Percentiles rank a stretch among this genome's conserved stretches.
These are phyloP conservation scores for Pythium aquatile DNA, from an alignment of 352 stramenopile species.

Conservation along the genomic window DNA sequence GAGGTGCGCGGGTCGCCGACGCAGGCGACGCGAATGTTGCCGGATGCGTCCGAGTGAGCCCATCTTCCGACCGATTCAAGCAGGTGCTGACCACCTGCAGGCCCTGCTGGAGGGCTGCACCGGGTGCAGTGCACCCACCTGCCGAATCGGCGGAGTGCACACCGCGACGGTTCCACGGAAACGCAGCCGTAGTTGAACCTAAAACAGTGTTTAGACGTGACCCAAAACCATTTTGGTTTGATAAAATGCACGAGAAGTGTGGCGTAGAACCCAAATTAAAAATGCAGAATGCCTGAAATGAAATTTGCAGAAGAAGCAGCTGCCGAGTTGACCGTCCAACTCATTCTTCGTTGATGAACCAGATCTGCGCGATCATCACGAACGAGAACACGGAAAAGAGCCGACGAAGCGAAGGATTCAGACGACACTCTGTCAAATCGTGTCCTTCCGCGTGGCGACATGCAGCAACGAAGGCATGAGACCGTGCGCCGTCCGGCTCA, in stretches of 20 bases:
- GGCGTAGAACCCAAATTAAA: constrained; percentile 1
- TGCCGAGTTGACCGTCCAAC: constrained; percentile 4
- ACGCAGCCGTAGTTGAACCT: neutral
- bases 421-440: constrained; percentile 4
- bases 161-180: constrained; percentile 12
- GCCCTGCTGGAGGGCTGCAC: neutral
- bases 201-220: neutral
- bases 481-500: neutral
- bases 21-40: constrained; percentile 3
- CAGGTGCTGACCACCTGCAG: constrained; percentile 2
- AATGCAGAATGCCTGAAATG: neutral
- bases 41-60: neutral
- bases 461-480: neutral
- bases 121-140: neutral
- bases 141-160: neutral
- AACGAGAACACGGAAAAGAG: constrained; percentile 5
- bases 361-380: constrained; percentile 1
- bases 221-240: neutral
- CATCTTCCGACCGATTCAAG: constrained; percentile 2
- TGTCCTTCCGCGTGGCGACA: neutral
- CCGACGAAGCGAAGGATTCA: neutral
- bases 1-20: neutral
- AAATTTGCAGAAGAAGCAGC: constrained; percentile 2
- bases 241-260: too few species aligned
- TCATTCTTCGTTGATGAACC: neutral